A percentile compares a stretch with the other conserved stretches of the same genome.
Conservation (phyloP, 2,329 filamentous ascomycete genomes). For the Venturia pyrina region DNA sequence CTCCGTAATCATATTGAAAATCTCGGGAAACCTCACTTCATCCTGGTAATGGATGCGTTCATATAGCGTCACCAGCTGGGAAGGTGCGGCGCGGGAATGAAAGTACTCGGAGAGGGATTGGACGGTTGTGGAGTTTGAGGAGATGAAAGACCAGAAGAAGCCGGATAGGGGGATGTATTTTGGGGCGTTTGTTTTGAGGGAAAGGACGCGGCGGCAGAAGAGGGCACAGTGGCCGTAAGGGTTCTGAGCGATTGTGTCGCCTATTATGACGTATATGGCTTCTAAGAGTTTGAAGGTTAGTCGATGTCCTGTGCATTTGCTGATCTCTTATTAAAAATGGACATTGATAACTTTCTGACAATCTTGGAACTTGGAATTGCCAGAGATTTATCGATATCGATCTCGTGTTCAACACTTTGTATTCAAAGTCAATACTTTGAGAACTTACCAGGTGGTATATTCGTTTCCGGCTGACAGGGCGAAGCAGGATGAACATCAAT, state of each 20-base stretch:
- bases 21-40: not conserved
- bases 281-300: not conserved
- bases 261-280: not conserved
- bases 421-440: not conserved
- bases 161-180: not conserved
- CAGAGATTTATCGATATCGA: not conserved
- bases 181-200: not conserved
- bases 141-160: not conserved
- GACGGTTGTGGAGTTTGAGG: not conserved
- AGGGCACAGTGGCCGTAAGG: not conserved
- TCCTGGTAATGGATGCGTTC: not conserved
- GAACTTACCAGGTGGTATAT: not conserved
- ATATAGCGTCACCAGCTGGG: not conserved
- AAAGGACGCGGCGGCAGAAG: not conserved
- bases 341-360: not conserved
- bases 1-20: not conserved
- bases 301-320: no score
- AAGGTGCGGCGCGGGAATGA: not conserved
- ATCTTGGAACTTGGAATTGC: not conserved
- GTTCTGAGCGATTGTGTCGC: not conserved
- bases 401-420: not conserved
- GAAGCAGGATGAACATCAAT: conserved; percentile 3
- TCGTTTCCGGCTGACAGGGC: not conserved
- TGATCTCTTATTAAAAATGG: not conserved
- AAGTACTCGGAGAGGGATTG: not conserved